These are phyloP conservation scores for Populus tomentosa DNA, from an alignment of 441 rosid species.

Conservation along the genomic window DNA sequence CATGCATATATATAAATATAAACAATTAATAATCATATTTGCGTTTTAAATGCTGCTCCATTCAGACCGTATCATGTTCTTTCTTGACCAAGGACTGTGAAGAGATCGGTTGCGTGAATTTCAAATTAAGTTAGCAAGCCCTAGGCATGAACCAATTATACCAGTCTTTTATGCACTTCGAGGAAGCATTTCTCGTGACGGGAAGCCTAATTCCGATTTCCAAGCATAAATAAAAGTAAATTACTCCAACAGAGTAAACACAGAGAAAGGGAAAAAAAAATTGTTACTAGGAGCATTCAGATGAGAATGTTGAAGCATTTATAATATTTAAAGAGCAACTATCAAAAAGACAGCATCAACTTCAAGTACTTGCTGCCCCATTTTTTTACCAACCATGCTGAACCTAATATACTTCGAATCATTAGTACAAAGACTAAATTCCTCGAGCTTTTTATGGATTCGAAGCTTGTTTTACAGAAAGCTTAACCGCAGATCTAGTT, in stretches of 20 bases:
- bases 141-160: slow-evolving; percentile 15
- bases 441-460: background rate
- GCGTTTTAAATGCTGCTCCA: background rate
- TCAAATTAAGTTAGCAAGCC: slow-evolving; percentile 39
- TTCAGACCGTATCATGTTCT: background rate
- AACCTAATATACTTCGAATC: slow-evolving; percentile 9
- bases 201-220: slow-evolving; percentile 36
- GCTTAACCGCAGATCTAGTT: slow-evolving; percentile 91
- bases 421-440: background rate
- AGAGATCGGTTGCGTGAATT: slow-evolving; percentile 27
- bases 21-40: background rate
- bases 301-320: slow-evolving; percentile 43
- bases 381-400: slow-evolving; percentile 2
- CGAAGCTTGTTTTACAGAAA: slow-evolving; percentile 39
- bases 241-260: slow-evolving; percentile 42
- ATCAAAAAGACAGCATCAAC: background rate
- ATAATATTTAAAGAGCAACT: slow-evolving; percentile 14
- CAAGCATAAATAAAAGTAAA: slow-evolving; percentile 19
- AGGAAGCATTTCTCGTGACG: slow-evolving; percentile 39
- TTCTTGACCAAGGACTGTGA: slow-evolving; percentile 13
- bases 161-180: slow-evolving; percentile 27
- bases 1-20: background rate
- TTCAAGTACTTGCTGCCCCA: background rate
- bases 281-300: slow-evolving; percentile 29
- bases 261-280: slow-evolving; percentile 22